Base-by-base conservation (phyloP, 192 early-diverging fungal species). In the Coemansia aciculifera region DNA sequence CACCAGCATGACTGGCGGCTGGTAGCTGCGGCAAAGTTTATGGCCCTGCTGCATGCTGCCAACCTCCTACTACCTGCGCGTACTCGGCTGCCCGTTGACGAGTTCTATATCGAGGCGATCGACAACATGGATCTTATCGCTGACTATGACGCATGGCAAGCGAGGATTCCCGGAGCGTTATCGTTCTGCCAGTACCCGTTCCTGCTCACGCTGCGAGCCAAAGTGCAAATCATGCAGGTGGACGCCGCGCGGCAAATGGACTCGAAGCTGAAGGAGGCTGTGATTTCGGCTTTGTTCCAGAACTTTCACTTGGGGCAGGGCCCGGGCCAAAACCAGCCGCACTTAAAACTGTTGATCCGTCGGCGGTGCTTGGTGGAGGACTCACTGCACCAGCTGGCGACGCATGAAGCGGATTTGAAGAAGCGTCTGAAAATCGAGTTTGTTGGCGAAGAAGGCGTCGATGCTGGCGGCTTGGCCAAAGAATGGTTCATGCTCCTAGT, bases 401-500 rank as follows among this genome's bases (percentile, higher is more conserved):
- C 84, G 23, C 88, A 88, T 52, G 85, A 90, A 64, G 87, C 89
- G 63, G 95, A 97, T 59, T 64, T 98, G 54, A 96, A 95, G 64
- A 98, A 98, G 77, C 91, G 93, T 15, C 79, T 98, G 8, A 84
- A 90, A n/a, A 91, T 98, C 43, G 87, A 93, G 67, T 98, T 98
- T 87, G 85, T 91, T 32, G 96, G 90, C 4, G 96, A 98, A 79
- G 95, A 95, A 54, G 96, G 95, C 4, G 87, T 99, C 5, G 96
- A 98, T 80, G 95, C 92, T n/a, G 97, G 97, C 40, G 97, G 97
- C 0, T 77, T 99, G 23, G 88, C 94, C 36, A 99, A 99, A 63
- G 97, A 99, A 60, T 99, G 97, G 97, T 97, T 99, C 67, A 83
- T 97, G 62, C 85, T 99, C 37, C 86, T 99, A 12, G 87, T 97